These are phyloP conservation scores for Phytophthora brassicae DNA, from an alignment of 352 stramenopile genomes.

Conservation along the genomic window DNA sequence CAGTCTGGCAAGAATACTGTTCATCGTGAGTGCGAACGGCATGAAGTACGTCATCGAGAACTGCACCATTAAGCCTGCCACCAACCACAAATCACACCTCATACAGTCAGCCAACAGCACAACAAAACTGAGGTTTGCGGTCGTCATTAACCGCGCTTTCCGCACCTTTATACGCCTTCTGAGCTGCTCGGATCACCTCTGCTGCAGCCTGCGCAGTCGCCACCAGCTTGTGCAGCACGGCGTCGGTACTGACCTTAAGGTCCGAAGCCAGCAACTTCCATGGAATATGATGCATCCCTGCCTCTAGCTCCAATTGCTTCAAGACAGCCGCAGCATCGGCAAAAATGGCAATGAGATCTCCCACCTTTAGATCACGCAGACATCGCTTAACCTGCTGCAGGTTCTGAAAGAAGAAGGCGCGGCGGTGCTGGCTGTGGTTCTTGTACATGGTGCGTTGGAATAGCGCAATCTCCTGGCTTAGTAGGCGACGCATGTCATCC, in stretches of 20 bases:
- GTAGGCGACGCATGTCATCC: conserved; percentile 32
- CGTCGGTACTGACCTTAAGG: conserved; percentile 56
- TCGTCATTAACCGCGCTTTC: neutral
- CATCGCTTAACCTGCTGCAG: conserved; percentile 78
- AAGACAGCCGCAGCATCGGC: conserved; percentile 42
- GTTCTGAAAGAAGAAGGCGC: conserved; percentile 80
- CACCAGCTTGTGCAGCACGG: conserved; percentile 48
- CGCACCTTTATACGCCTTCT: conserved; percentile 80
- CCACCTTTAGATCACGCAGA: conserved; percentile 49
- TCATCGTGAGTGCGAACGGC: conserved; percentile 79
- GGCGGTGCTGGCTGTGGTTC: conserved; percentile 87
- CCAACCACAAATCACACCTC: neutral
- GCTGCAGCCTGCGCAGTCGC: conserved; percentile 27
- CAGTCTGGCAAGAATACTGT: conserved; percentile 72
- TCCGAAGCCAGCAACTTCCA: conserved; percentile 73
- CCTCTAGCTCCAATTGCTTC: conserved; percentile 42
- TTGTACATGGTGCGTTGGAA: conserved; percentile 88
- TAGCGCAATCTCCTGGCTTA: conserved; percentile 60
- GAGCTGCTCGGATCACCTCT: conserved; percentile 52
- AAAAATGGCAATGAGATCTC: conserved; percentile 44
- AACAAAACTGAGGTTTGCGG: neutral
- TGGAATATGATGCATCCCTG: conserved; percentile 66
- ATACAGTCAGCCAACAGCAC: neutral
- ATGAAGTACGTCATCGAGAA: conserved; percentile 90
- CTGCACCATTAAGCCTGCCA: conserved; percentile 58